Conservation (phyloP, 169 alveolate species). For the Blepharisma undulans region DNA sequence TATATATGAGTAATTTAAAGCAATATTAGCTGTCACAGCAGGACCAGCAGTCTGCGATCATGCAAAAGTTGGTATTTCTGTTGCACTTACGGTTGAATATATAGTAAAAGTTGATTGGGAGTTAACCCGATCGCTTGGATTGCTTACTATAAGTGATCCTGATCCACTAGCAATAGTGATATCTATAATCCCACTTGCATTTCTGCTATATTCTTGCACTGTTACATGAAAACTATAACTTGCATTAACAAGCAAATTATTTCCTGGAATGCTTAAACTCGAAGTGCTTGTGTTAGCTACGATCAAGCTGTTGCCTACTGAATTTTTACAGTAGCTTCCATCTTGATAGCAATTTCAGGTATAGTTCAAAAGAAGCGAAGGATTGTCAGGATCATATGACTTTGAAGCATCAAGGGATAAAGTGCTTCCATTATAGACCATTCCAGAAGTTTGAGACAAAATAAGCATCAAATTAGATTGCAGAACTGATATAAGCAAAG, state of each 20-base stretch:
- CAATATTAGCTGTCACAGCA: not conserved
- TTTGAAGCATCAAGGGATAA: not conserved
- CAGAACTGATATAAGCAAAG: not conserved
- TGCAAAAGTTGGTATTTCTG: not conserved
- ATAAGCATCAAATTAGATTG: not conserved
- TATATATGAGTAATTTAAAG: not conserved
- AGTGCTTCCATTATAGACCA: not conserved
- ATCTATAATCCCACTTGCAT: not conserved
- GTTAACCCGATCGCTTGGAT: not conserved
- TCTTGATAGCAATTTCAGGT: not conserved
- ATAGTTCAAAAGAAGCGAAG: not conserved
- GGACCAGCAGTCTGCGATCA: not conserved
- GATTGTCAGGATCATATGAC: conserved; percentile 32
- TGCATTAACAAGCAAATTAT: not conserved
- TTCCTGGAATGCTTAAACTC: not conserved
- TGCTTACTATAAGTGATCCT: not conserved
- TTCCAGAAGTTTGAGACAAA: not conserved
- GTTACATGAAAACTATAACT: not conserved
- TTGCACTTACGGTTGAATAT: not conserved
- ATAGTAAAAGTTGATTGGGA: not conserved
- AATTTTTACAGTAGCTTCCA: not conserved
- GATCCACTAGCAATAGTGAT: not conserved
- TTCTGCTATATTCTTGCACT: not conserved
- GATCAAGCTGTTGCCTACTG: not conserved
- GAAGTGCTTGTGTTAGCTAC: not conserved